A percentile compares a stretch with the other conserved stretches of the same genome.
phyloP scores from a whole-genome alignment of 306 rosid species.

The Pachyrhizus erosus region DNA sequence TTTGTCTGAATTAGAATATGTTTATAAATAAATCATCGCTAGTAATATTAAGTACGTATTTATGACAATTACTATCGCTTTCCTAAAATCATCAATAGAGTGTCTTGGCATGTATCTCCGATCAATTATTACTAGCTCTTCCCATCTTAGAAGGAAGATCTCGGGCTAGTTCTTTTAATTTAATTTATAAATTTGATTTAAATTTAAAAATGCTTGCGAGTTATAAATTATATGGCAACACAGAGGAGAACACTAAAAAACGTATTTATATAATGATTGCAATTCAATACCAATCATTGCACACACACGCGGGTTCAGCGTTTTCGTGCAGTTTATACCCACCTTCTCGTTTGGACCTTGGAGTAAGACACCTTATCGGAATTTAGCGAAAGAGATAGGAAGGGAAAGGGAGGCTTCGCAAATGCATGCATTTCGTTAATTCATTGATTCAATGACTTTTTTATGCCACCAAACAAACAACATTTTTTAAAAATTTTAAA shows the following conservation, averaged over 20 bases:
- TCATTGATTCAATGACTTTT: slow-evolving; percentile 28
- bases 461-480: slow-evolving; percentile 29
- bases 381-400: slow-evolving; percentile 38
- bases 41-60: no score
- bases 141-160: neutral
- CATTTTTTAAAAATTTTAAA: slow-evolving; percentile 28
- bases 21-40: no score
- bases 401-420: neutral
- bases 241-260: slow-evolving; percentile 18
- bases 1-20: no score
- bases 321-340: neutral
- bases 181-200: neutral
- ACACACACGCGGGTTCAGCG: slow-evolving; percentile 40
- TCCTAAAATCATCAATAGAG: neutral
- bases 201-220: neutral
- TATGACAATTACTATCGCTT: neutral
- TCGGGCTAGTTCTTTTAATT: neutral
- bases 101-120: neutral
- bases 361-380: slow-evolving; percentile 8
- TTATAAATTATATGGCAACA: neutral
- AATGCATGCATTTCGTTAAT: slow-evolving; percentile 13
- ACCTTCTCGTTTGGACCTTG: slow-evolving; percentile 17
- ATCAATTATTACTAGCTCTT: no score
- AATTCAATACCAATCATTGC: slow-evolving; percentile 32
- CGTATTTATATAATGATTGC: neutral